Base-by-base conservation (phyloP, 139 green algal genomes). In the Prasinococcaceae sp. region DNA sequence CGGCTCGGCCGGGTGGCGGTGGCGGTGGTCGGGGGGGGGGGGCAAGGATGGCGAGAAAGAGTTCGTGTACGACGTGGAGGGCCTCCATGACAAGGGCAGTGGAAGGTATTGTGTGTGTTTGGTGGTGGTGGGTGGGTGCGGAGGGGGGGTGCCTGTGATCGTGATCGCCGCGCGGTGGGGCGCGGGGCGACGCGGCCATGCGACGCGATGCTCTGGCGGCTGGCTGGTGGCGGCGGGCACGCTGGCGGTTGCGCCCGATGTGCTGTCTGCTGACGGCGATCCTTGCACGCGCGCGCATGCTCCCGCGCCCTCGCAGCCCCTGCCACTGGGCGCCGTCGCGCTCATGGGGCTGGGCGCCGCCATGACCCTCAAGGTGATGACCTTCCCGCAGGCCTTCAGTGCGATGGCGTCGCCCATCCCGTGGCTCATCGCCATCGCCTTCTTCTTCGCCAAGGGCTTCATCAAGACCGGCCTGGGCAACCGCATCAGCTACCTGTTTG, bases 351-450 rank as follows among this genome's bases (percentile, higher is more conserved):
- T 99, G 28, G 86, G 85, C 25, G 86, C 73, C 1, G 60, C 77
- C 10, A 93, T 96, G 80, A 49, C 95, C 6, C 95, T 88, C 23
- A 88, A 90, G 58, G 85, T 81, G 2, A 79, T 99, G 6, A 94
- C 90, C 26, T 99, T 99, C 64, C 47, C 86, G 1, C 76, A 80
- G 43, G 90, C 92, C 25, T 99, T 99, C 80, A 83, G 60, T 45
- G 92, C 92, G 9, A 96, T 99, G 56, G 63, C 85, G 35, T 90
- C 63, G 45, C 84, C 94, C 68, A 98, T 98, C 62, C 85, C 84
- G 69, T 88, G 79, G 84, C 81, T 96, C 44, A 98, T 97, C 58
- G 92, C 88, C 63, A 92, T 98, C 58, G 90, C 90, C 23, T 98
- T 96, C 78, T 99, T 84, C 75, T 80, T 97, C 33, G 88, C 90